A percentile compares a stretch with the other conserved stretches of the same genome.
Conservation (phyloP, 805 yeast species). For the Maudiozyma turicensis region DNA sequence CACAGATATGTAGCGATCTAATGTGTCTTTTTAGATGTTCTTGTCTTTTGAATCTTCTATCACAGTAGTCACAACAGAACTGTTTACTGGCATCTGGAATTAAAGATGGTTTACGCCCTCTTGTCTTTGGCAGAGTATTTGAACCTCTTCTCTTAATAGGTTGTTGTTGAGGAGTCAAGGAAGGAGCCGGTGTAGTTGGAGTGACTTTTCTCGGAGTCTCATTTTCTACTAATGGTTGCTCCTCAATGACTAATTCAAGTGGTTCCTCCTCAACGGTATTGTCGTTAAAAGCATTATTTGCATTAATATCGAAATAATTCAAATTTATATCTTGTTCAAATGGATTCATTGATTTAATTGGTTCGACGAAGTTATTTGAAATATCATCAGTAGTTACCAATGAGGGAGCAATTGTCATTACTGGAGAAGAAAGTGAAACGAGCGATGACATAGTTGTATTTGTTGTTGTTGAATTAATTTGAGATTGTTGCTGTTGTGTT, state of each 20-base stretch:
- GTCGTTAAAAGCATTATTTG: not conserved
- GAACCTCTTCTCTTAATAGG: not conserved
- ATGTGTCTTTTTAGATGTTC: constrained; percentile 71
- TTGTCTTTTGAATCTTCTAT: constrained; percentile 59
- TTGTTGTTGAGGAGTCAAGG: not conserved
- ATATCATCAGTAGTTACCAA: not conserved
- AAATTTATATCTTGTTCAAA: not conserved
- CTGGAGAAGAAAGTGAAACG: not conserved
- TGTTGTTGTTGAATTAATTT: not conserved
- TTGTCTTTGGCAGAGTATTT: constrained; percentile 32
- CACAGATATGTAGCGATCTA: constrained; percentile 62
- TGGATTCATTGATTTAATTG: not conserved
- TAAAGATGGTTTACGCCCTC: constrained; percentile 58
- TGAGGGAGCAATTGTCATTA: constrained; percentile 1
- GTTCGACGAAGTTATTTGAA: not conserved
- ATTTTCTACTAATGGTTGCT: not conserved
- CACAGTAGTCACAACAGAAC: constrained; percentile 55
- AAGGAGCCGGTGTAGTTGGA: not conserved
- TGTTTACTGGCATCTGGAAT: constrained; percentile 49
- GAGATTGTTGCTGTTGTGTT: too few species aligned
- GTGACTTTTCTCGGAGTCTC: not conserved
- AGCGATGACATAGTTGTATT: not conserved
- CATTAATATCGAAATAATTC: not conserved
- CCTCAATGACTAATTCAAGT: not conserved
- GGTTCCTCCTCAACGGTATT: not conserved